Base-by-base conservation (phyloP, 257 asterid genomes). In the Cynanchum wilfordii region DNA sequence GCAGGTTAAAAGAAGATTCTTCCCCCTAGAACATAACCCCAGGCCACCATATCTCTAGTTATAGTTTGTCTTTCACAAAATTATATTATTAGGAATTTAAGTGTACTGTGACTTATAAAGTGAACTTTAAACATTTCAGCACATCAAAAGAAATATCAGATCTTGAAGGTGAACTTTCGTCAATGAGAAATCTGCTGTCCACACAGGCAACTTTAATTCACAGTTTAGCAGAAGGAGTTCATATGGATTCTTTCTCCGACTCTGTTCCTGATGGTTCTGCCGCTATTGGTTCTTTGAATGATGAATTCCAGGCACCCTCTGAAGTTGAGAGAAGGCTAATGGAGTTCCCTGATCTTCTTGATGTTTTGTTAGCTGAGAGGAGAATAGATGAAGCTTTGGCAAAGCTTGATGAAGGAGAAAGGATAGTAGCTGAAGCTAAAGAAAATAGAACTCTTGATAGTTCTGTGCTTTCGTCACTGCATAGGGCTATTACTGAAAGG, bases 121-220 rank as follows among this genome's bases (percentile, higher is more conserved):
- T 57, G 9, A 49, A 20, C 64, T 67, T 50, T 57, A 16, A 72
- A 71, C 47, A 59, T 44, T 80, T 82, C 93, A 95, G 99, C 69
- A 95, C 99, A 22, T 89, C 99, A 69, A 95, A 95, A 89, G 99
- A 95, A 89, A 95, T 95, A 80, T 95, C 99, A 64, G 99, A 95
- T 81, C 87, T 95, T 75, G 99, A 95, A 88, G 99, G 97, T 24
- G 99, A 95, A 75, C 97, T 95, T 77, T 92, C 97, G 77, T 95
- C 98, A 57, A 95, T 95, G 97, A 87, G 95, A 82, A 95, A 87
- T 82, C 82, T 95, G 85, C 87, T 95, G 74, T 95, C 99, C 80
- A 95, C 99, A 72, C 99, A 91, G 86, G 95, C 96, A 70, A 87
- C 96, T 66, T 84, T 95, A 81, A 86, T 95, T 79, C 97, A 92